Evolutionary conservation across 768 basidiomycete species (phyloP).

Genomic region (Erythrobasidium yunnanense): DNA sequence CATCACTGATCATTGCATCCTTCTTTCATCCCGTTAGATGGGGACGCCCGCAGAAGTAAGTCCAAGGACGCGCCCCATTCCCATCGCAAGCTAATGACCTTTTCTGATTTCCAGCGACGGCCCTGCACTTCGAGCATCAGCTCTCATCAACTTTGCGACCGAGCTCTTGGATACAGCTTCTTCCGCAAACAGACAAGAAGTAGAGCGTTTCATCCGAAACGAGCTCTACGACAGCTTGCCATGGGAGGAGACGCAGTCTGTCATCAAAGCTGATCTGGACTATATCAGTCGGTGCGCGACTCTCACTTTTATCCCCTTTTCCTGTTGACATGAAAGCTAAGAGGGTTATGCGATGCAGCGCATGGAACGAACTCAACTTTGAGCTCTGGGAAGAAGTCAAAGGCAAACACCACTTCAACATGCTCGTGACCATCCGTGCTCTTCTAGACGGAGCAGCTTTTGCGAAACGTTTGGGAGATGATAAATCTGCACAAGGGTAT

Average conservation of each 20-base stretch:
- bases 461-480: conserved; percentile 24
- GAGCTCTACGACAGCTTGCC: conserved; percentile 29
- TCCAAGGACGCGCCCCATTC: neutral
- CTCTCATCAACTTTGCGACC: conserved; percentile 27
- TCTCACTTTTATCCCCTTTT: no score
- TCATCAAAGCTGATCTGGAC: conserved; percentile 36
- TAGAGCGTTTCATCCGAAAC: conserved; percentile 18
- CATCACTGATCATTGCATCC: neutral
- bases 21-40: conserved; percentile 27
- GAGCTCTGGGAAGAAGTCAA: conserved; percentile 37
- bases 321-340: no score
- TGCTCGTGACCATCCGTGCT: conserved; percentile 31
- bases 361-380: conserved; percentile 7
- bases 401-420: conserved; percentile 36
- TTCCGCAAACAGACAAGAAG: neutral
- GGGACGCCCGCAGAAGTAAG: conserved; percentile 32
- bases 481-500: conserved; percentile 25
- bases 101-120: conserved; percentile 28
- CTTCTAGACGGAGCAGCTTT: conserved; percentile 31
- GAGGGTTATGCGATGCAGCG: conserved; percentile 7
- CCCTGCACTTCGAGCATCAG: conserved; percentile 31
- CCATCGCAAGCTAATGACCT: neutral
- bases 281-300: conserved; percentile 27
- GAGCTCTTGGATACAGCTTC: conserved; percentile 23
- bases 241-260: conserved; percentile 24